Evolutionary conservation across 2,329 filamentous ascomycete genomes (phyloP).

Genomic region (Penicillium corylophilum): DNA sequence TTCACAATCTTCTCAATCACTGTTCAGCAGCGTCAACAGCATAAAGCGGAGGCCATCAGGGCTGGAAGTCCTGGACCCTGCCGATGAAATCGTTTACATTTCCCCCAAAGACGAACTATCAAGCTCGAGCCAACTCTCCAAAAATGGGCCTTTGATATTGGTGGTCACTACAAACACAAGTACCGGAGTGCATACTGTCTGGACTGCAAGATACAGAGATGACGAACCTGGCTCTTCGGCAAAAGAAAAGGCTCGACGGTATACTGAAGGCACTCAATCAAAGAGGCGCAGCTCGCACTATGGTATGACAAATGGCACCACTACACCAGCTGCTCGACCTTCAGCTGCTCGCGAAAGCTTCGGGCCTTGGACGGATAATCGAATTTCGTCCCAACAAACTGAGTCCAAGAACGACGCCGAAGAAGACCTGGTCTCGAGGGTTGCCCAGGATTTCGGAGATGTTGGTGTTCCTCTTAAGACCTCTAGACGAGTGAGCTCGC

Average conservation of each 20-base stretch:
- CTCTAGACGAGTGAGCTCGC: conserved; percentile 83
- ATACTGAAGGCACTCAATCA: conserved; percentile 63
- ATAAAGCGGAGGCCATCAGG: conserved; percentile 26
- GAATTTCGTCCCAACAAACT: conserved; percentile 35
- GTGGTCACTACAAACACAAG: conserved; percentile 79
- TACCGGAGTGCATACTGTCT: conserved; percentile 75
- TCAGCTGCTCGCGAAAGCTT: conserved; percentile 75
- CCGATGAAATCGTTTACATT: conserved; percentile 82
- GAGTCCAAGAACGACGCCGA: conserved; percentile 36
- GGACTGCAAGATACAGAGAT: conserved; percentile 76
- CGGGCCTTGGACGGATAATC: conserved; percentile 52
- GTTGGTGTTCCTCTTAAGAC: conserved; percentile 57
- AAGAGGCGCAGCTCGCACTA: conserved; percentile 67
- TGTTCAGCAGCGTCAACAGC: conserved; percentile 27
- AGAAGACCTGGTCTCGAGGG: conserved; percentile 64
- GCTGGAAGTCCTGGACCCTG: conserved; percentile 65
- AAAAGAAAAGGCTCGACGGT: conserved; percentile 46
- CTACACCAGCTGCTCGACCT: conserved; percentile 68
- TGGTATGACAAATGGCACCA: conserved; percentile 64
- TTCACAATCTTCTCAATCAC: conserved; percentile 37
- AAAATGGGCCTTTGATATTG: conserved; percentile 62
- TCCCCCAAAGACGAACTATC: conserved; percentile 61
- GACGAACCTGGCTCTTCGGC: conserved; percentile 56
- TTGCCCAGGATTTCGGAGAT: conserved; percentile 66
- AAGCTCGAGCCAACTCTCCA: conserved; percentile 26